Evolutionary conservation across 2,329 filamentous ascomycete species (phyloP).

Genomic region (Mycosphaerelloides madeirae): DNA sequence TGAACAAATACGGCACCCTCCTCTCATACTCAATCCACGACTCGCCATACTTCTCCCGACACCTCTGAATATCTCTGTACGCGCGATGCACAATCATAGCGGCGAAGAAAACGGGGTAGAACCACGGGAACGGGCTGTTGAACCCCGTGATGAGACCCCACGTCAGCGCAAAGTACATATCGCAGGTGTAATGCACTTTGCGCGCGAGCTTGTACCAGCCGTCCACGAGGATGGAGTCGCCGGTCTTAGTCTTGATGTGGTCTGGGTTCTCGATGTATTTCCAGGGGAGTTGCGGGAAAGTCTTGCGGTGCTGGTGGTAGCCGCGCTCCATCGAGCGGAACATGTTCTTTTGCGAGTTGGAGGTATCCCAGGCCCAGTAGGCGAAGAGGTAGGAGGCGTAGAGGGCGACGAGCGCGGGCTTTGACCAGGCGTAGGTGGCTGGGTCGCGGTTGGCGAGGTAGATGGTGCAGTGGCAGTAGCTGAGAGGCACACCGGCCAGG

Average conservation of each 20-base stretch:
- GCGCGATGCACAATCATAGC: constrained; percentile 77
- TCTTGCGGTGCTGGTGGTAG: constrained; percentile 63
- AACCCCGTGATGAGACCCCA: constrained; percentile 84
- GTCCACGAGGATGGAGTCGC: constrained; percentile 73
- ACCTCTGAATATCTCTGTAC: constrained; percentile 68
- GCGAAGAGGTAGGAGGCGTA: constrained; percentile 71
- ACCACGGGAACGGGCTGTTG: constrained; percentile 79
- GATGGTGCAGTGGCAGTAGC: constrained; percentile 89
- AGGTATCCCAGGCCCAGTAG: constrained; percentile 90
- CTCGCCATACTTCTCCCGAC: constrained; percentile 72
- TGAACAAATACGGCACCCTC: constrained; percentile 77
- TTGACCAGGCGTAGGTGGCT: constrained; percentile 71
- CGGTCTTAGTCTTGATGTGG: constrained; percentile 66
- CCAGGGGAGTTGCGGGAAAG: constrained; percentile 90
- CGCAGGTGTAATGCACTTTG: constrained; percentile 67
- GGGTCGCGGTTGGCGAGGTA: constrained; percentile 82
- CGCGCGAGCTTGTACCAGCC: constrained; percentile 66
- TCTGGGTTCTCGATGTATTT: constrained; percentile 75
- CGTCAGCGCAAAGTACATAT: constrained; percentile 68
- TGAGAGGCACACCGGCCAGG: constrained; percentile 81
- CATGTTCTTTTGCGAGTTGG: constrained; percentile 89
- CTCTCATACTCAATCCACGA: constrained; percentile 77
- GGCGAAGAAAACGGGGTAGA: constrained; percentile 77
- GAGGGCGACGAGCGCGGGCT: constrained; percentile 59
- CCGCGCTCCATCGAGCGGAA: constrained; percentile 79